These are phyloP conservation scores for Tympanopsis confertula DNA, from an alignment of 2,329 filamentous ascomycete genomes.

Conservation along the genomic window DNA sequence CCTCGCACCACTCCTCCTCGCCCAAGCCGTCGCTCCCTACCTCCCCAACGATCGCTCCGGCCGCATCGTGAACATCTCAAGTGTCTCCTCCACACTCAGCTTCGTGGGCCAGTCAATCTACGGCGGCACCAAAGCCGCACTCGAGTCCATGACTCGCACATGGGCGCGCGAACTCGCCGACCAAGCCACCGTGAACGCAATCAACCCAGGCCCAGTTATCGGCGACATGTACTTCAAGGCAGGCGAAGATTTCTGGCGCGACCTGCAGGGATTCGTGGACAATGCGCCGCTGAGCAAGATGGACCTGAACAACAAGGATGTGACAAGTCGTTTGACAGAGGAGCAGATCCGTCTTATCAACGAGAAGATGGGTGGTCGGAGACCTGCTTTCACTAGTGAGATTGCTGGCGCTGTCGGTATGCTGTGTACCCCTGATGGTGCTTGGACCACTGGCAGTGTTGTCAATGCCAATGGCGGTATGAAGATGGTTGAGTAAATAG, in stretches of 20 bases:
- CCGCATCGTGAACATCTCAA: conserved; percentile 44
- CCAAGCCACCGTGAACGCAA: conserved; percentile 42
- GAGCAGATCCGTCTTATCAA: conserved; percentile 1
- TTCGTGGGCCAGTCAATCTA: conserved; percentile 43
- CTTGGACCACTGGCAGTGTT: conserved; percentile 10
- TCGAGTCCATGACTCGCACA: conserved; percentile 50
- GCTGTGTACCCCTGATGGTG: conserved; percentile 8
- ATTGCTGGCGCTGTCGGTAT: conserved; percentile 9
- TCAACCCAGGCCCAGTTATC: conserved; percentile 46
- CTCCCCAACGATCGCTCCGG: conserved; percentile 44
- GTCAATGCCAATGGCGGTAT: conserved; percentile 10
- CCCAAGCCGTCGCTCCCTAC: conserved; percentile 38
- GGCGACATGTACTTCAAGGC: conserved; percentile 43
- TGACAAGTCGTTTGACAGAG: conserved; percentile 3
- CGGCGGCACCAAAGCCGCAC: conserved; percentile 48
- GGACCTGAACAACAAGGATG: neutral
- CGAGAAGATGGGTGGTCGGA: conserved; percentile 4
- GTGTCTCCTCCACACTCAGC: conserved; percentile 38
- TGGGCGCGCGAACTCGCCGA: conserved; percentile 48
- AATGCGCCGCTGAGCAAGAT: conserved; percentile 4
- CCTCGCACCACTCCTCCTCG: conserved; percentile 40
- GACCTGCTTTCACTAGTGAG: conserved; percentile 6
- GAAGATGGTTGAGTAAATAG: no score
- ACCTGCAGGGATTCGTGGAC: conserved; percentile 6
- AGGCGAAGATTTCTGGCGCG: conserved; percentile 37